These are phyloP conservation scores for Rhodotorula sp. DNA, from an alignment of 1,284 basidiomycete species.

Conservation along the genomic window DNA sequence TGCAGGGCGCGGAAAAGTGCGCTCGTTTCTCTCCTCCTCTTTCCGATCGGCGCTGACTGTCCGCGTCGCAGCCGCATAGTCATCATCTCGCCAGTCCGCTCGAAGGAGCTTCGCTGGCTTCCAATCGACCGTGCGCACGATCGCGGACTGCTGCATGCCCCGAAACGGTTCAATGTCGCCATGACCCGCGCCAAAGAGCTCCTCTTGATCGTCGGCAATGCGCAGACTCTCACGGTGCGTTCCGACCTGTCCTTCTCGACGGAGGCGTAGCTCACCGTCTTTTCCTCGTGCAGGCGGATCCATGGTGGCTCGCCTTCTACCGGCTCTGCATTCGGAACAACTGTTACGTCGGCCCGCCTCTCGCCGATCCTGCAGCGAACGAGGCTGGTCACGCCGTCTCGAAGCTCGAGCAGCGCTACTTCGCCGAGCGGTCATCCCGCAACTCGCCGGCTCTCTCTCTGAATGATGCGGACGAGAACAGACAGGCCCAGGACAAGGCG, in stretches of 20 bases:
- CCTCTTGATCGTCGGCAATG: conserved; percentile 51
- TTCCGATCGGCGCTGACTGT: neutral
- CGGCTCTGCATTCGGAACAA: conserved; percentile 45
- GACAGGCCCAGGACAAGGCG: conserved; percentile 13
- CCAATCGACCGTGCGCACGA: conserved; percentile 44
- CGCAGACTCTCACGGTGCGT: conserved; percentile 39
- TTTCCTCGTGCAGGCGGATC: conserved; percentile 40
- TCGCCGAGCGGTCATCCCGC: neutral
- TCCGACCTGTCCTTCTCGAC: too few relatives aligned
- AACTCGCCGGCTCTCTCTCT: neutral
- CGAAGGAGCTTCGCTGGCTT: conserved; percentile 45
- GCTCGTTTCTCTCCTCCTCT: neutral
- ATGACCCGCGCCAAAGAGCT: conserved; percentile 52
- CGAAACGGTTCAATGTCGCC: conserved; percentile 53
- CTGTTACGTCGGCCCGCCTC: conserved; percentile 26
- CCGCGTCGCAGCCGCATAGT: conserved; percentile 42
- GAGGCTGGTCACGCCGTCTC: conserved; percentile 25
- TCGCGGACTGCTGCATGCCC: conserved; percentile 50
- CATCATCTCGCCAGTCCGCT: conserved; percentile 50
- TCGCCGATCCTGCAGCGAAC: conserved; percentile 1
- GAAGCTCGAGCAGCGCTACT: conserved; percentile 29
- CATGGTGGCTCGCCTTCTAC: conserved; percentile 48
- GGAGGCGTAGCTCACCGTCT: too few relatives aligned
- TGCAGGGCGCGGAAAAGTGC: conserved; percentile 45
- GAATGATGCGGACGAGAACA: neutral